Conservation (phyloP, 2,329 filamentous ascomycete species). For the Curvularia spicifera region DNA sequence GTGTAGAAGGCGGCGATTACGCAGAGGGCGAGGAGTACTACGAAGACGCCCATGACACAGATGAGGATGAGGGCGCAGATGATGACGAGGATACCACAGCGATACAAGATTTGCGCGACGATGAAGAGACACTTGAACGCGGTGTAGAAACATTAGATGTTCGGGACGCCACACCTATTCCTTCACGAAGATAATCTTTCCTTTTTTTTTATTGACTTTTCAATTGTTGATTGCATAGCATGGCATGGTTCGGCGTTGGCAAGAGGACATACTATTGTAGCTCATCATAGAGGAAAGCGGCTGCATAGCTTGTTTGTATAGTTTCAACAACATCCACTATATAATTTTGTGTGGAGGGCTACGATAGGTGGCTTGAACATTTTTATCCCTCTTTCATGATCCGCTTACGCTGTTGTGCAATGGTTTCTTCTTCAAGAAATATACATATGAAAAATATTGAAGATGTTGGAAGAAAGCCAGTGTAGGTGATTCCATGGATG, state of each 20-base stretch:
- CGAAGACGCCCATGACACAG: conserved; percentile 29
- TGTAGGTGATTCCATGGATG: too few species aligned
- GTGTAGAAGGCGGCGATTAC: conserved; percentile 53
- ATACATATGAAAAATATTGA: too few species aligned
- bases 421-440: too few species aligned
- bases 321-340: neutral
- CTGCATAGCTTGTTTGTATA: neutral
- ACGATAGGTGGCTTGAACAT: neutral
- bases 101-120: conserved; percentile 14
- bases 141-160: conserved; percentile 23
- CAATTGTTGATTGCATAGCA: conserved; percentile 22
- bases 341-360: neutral
- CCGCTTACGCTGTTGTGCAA: too few species aligned
- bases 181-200: conserved; percentile 18
- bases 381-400: too few species aligned
- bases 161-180: conserved; percentile 28
- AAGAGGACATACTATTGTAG: neutral
- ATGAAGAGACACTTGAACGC: conserved; percentile 4
- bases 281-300: neutral
- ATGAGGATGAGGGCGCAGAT: conserved; percentile 18
- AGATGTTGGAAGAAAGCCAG: too few species aligned
- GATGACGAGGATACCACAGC: conserved; percentile 32
- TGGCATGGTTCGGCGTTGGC: conserved; percentile 24
- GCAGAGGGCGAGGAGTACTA: conserved; percentile 29
- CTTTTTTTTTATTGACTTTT: neutral